Evolutionary conservation across 2,329 filamentous ascomycete genomes (phyloP), one percentile per base, ranked within the genome.

Genomic region (Cladophialophora carrionii): DNA sequence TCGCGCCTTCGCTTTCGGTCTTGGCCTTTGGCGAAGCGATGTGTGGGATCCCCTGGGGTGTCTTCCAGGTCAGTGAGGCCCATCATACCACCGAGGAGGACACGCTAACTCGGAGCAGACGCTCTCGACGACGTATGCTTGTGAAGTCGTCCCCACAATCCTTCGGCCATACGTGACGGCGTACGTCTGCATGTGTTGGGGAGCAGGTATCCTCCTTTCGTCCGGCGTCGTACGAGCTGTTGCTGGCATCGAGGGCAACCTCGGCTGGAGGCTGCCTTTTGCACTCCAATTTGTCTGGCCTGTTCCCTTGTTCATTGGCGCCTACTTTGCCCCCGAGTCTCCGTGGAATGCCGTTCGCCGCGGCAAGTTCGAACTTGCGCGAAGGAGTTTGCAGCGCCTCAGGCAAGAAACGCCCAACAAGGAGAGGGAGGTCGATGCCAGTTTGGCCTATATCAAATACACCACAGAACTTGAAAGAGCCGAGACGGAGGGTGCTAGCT

Each of bases 181-280:
- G 37, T 88, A 83, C 63, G 83, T 87, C 49, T 88, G 87, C 70
- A 76, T 88, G 43, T 87, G 85, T 71, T 88, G 87, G 74, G 85
- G 87, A 49, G 85, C 85, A 20, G 86, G 86, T 0, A 85, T 88
- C 71, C 78, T 88, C 4, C 76, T 88, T 2, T 84, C 70, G 7
- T 64, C 65, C 20, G 71, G 67, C 24, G 68, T 72, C 24, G 51
- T 72, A 10, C 57, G 66, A 31, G 71, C 61, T 8, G 59, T 72
- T 0, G 68, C 67, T 24, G 61, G 60, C 17, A 24, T 63, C n/a
- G 34, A 63, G 1, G 65, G 61, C n/a, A 43, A 66, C 14, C 54
- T 69, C 20, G 69, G 55, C 20, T 79, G 76, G 67, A 66, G 74
- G 22, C 34, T 72, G n/a, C 72, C 71, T 2, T 71, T 72, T 37